Conservation (phyloP, 2,329 filamentous ascomycete genomes). For the Paecilomyces formosus region DNA sequence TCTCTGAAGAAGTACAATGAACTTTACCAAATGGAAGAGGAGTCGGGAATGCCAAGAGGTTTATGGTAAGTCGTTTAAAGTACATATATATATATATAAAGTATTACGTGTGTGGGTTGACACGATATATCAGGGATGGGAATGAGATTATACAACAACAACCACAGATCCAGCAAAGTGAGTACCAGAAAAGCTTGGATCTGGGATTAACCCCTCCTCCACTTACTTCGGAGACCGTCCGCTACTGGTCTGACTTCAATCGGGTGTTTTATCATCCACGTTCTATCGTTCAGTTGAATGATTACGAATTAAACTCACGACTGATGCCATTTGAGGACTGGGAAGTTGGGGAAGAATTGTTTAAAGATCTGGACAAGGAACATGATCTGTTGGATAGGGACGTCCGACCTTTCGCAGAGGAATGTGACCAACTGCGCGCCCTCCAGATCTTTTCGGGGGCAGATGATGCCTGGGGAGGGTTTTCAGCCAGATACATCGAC, state of each 20-base stretch:
- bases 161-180: constrained; percentile 58
- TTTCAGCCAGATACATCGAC: constrained; percentile 66
- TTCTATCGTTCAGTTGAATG: constrained; percentile 77
- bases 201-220: constrained; percentile 56
- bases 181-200: constrained; percentile 76
- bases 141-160: constrained; percentile 62
- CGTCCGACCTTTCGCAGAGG: constrained; percentile 78
- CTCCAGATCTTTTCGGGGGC: constrained; percentile 67
- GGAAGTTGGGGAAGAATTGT: constrained; percentile 67
- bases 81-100: neutral
- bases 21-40: constrained; percentile 60
- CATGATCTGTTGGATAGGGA: constrained; percentile 88
- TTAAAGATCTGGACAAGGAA: constrained; percentile 64
- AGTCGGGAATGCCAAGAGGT: constrained; percentile 26
- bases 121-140: constrained; percentile 49
- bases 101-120: neutral
- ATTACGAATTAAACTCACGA: constrained; percentile 75
- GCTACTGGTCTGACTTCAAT: constrained; percentile 96
- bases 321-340: constrained; percentile 78
- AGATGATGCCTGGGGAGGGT: constrained; percentile 78
- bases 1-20: constrained; percentile 81
- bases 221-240: constrained; percentile 63
- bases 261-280: constrained; percentile 86
- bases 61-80: constrained; percentile 34
- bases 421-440: constrained; percentile 86